Base-by-base conservation (phyloP, 139 green algal species). In the Pleodorina starrii region DNA sequence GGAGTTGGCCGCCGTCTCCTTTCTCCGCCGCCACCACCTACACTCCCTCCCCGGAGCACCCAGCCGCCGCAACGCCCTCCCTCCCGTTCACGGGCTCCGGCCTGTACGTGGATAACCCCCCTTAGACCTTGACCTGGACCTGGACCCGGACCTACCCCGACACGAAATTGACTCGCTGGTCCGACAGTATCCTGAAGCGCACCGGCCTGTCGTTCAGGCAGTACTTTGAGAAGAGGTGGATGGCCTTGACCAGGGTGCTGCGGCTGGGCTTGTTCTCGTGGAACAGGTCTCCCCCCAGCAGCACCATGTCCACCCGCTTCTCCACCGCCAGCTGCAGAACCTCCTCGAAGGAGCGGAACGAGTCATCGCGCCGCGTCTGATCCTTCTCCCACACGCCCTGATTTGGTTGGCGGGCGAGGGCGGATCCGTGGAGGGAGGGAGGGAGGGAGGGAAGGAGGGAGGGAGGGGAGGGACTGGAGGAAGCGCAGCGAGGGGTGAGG, bases 221-320 rank as follows among this genome's bases (percentile, higher is more conserved):
- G 95, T 99, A 96, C 85, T 94, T 92, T 7, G 85, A 92, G 7
- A 99, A 84, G 36, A 98, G 96, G 19, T 96, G 85, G 27, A 99
- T 97, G 14, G 96, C 91, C 29, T 94, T 60, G 44, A 97, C 93
- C 35, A 97, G 63, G 9, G 97, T 97, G n/a, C 90, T 69, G 17
- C 96, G 91, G 5, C 92, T 96, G 32, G 98, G 97, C 92, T 98
- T 99, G 94, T 99, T 99, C 81, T 99, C 97, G 89, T 99, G 97
- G 91, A 99, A 99, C 5, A 99, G 92, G 92, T 99, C 98, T 2
- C 98, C 98, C 23, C 96, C 98, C 63, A 99, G 96, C 74, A 99
- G 94, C 78, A 99, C 93, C 36, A 97, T 78, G 93, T 99, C 98
- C 21, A 95, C 98, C 35, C 93, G 82, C 85, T 92, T 68, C 54